These are phyloP conservation scores for Trichophyton verrucosum DNA, from an alignment of 2,329 filamentous ascomycete genomes.

Conservation along the genomic window DNA sequence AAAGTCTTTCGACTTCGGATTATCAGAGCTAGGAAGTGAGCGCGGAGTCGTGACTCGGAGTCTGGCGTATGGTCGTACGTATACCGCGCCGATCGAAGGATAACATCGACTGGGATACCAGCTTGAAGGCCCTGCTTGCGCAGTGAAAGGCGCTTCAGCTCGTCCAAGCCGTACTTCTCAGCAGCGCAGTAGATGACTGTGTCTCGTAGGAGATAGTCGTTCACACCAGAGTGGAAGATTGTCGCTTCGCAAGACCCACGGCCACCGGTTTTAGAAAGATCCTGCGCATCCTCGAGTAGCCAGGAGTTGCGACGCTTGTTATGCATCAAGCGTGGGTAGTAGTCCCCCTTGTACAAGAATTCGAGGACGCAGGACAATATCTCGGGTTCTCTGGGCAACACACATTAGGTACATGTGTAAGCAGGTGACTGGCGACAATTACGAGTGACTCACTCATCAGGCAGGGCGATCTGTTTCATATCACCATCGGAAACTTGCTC, in stretches of 20 bases:
- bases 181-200: conserved; percentile 91
- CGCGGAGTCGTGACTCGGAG: conserved; percentile 80
- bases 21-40: conserved; percentile 93
- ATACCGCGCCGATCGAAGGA: conserved; percentile 85
- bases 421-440: background rate
- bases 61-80: conserved; percentile 92
- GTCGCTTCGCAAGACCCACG: conserved; percentile 59
- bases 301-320: conserved; percentile 77
- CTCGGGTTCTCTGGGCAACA: conserved; percentile 66
- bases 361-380: conserved; percentile 88
- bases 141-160: conserved; percentile 80
- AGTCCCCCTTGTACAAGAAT: conserved; percentile 95
- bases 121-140: conserved; percentile 90
- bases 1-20: conserved; percentile 96
- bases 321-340: conserved; percentile 78
- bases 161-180: conserved; percentile 79
- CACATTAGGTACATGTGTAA: conserved; percentile 1
- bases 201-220: conserved; percentile 72
- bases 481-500: conserved; percentile 57
- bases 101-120: conserved; percentile 82
- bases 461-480: conserved; percentile 64
- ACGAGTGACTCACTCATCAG: conserved; percentile 41
- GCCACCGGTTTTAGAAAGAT: conserved; percentile 44
- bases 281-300: conserved; percentile 66
- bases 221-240: conserved; percentile 62